phyloP scores from a whole-genome alignment of 2,329 filamentous ascomycete species.

The Acarospora socialis region DNA sequence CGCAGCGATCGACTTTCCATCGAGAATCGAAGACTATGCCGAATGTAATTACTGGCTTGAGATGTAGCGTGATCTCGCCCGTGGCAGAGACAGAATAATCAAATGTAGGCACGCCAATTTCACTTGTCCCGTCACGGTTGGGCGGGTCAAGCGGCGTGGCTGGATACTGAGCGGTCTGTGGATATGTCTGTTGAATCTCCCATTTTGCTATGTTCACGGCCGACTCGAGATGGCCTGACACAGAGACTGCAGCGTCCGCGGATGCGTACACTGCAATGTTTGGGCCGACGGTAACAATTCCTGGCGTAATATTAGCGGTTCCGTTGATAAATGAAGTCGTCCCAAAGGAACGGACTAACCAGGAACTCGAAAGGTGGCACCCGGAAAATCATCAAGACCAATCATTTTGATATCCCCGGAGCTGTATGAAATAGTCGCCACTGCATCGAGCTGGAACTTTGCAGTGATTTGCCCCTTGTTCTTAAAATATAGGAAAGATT shows the following conservation, averaged over 20 bases:
- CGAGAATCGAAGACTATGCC: conserved; percentile 14
- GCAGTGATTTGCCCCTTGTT: conserved; percentile 17
- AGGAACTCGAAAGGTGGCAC: conserved; percentile 16
- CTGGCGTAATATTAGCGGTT: too few species aligned
- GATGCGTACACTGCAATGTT: conserved; percentile 5
- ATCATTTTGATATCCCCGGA: conserved; percentile 4
- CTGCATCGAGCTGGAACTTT: conserved; percentile 18
- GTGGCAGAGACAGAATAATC: conserved; percentile 13
- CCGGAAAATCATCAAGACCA: conserved; percentile 12
- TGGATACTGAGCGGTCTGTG: conserved; percentile 4
- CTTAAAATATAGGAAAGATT: conserved; percentile 18
- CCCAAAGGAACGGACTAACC: too few species aligned
- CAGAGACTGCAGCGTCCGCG: conserved; percentile 5
- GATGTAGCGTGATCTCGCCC: conserved; percentile 12
- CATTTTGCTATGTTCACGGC: conserved; percentile 6
- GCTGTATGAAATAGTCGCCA: conserved; percentile 11
- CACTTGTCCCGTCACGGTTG: too few species aligned
- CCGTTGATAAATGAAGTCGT: too few species aligned
- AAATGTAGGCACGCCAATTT: conserved; percentile 15
- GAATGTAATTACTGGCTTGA: conserved; percentile 14
- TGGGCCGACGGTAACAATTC: conserved; percentile 21
- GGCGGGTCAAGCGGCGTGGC: too few species aligned
- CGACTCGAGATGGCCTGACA: conserved; percentile 8
- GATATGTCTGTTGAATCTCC: conserved; percentile 8
- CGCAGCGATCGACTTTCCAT: conserved; percentile 12